These are phyloP conservation scores for Protomyces gravidus DNA, from an alignment of 1,139 yeast species.

Conservation along the genomic window DNA sequence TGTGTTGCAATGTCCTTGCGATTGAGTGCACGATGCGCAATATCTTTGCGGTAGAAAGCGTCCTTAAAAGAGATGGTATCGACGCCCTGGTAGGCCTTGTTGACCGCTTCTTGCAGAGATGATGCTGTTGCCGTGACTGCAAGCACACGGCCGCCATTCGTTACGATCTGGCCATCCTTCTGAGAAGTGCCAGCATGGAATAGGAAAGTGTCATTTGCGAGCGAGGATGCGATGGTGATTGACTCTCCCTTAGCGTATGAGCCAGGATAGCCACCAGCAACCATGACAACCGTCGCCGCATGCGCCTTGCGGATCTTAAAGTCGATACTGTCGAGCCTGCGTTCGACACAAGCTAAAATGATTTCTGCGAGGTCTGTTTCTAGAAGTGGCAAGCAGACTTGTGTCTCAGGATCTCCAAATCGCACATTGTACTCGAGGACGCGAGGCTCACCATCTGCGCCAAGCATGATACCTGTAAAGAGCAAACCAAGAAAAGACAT, in stretches of 20 bases:
- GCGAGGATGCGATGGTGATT: slow-evolving; percentile 53
- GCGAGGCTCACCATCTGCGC: slow-evolving; percentile 71
- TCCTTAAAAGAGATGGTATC: slow-evolving; percentile 65
- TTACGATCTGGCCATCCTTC: slow-evolving; percentile 57
- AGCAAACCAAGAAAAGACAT: slow-evolving; percentile 92
- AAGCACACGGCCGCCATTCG: slow-evolving; percentile 95
- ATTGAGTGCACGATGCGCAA: slow-evolving; percentile 90
- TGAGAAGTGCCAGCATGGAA: slow-evolving; percentile 91
- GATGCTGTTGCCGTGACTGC: slow-evolving; percentile 85
- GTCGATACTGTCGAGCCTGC: slow-evolving; percentile 79
- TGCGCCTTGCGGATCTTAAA: slow-evolving; percentile 59
- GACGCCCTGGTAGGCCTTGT: slow-evolving; percentile 80
- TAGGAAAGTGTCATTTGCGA: slow-evolving; percentile 53
- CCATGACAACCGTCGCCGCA: slow-evolving; percentile 89
- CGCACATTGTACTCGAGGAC: slow-evolving; percentile 95
- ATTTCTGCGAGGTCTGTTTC: slow-evolving; percentile 86
- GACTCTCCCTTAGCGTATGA: slow-evolving; percentile 78
- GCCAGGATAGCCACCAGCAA: slow-evolving; percentile 97
- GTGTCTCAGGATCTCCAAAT: slow-evolving; percentile 99
- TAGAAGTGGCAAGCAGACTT: slow-evolving; percentile 84
- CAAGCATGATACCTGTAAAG: slow-evolving; percentile 94
- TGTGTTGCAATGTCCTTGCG: slow-evolving; percentile 34
- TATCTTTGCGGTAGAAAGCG: slow-evolving; percentile 83
- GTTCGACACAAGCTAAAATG: slow-evolving; percentile 90
- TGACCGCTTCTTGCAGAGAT: slow-evolving; percentile 73